These are phyloP conservation scores for Trichoderma koningii DNA, from an alignment of 2,329 filamentous ascomycete genomes.

Conservation along the genomic window DNA sequence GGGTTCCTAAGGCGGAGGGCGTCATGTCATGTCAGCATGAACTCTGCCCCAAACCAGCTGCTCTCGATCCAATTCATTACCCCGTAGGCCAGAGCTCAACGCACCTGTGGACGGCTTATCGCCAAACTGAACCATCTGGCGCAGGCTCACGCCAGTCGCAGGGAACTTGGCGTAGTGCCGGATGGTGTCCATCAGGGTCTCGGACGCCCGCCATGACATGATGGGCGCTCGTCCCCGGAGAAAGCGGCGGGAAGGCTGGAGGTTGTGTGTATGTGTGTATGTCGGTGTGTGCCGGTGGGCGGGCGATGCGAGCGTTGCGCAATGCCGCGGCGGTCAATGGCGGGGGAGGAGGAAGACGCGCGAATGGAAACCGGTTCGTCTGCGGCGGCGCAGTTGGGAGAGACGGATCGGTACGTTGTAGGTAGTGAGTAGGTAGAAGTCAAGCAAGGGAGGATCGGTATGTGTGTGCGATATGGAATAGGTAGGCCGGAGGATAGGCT, in stretches of 20 bases:
- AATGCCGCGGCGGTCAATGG: constrained; percentile 2
- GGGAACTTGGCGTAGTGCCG: constrained; percentile 96
- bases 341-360: not conserved
- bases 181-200: constrained; percentile 94
- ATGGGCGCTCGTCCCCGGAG: constrained; percentile 31
- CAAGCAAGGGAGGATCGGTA: not conserved
- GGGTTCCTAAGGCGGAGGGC: constrained; percentile 70
- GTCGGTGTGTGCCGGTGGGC: not conserved
- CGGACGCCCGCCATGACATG: constrained; percentile 94
- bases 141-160: constrained; percentile 90
- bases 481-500: too few species aligned
- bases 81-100: constrained; percentile 34
- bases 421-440: not conserved
- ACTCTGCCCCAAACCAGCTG: not conserved
- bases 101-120: constrained; percentile 87
- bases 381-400: too few species aligned
- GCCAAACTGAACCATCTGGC: constrained; percentile 99
- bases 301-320: not conserved
- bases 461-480: not conserved
- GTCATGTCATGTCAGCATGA: constrained; percentile 55
- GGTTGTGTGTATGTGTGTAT: not conserved
- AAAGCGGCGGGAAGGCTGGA: not conserved
- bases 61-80: constrained; percentile 53
- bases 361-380: too few species aligned
- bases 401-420: not conserved